Evolutionary conservation across 768 basidiomycete genomes (phyloP).

Genomic region (Termitomyces sp.): DNA sequence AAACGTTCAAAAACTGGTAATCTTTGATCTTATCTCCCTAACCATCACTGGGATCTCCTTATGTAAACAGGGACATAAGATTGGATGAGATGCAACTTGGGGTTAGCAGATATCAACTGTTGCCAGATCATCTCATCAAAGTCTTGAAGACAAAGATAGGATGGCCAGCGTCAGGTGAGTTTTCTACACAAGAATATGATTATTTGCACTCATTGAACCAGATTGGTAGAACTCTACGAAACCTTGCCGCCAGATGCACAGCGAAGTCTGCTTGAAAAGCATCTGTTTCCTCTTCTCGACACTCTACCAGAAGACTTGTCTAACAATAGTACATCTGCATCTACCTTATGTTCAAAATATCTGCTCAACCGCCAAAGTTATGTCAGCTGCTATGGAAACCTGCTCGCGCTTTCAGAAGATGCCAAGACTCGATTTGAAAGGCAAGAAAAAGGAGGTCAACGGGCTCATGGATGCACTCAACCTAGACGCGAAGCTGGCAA

Average conservation of each 20-base stretch:
- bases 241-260: conserved; percentile 50
- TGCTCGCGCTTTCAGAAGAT: conserved; percentile 30
- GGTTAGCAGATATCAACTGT: background rate
- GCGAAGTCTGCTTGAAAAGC: conserved; percentile 39
- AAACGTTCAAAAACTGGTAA: too few relatives aligned
- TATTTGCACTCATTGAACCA: conserved; percentile 14
- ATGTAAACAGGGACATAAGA: too few relatives aligned
- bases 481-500: conserved; percentile 45
- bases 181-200: too few relatives aligned
- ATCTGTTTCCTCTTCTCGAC: conserved; percentile 45
- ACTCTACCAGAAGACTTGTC: conserved; percentile 29
- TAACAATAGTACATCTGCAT: conserved; percentile 24
- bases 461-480: conserved; percentile 45
- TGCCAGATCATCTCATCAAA: background rate
- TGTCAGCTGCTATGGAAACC: conserved; percentile 33
- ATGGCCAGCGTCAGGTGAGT: background rate
- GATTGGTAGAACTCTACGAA: conserved; percentile 43
- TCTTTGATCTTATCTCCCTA: background rate
- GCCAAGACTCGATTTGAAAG: conserved; percentile 45
- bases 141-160: background rate
- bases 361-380: conserved; percentile 15
- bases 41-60: too few relatives aligned
- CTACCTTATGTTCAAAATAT: background rate
- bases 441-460: conserved; percentile 51
- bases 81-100: too few relatives aligned